Evolutionary conservation across 345 rosid genomes (phyloP), one percentile per base, ranked within the genome.

Genomic region (Eucalyptus sp.): DNA sequence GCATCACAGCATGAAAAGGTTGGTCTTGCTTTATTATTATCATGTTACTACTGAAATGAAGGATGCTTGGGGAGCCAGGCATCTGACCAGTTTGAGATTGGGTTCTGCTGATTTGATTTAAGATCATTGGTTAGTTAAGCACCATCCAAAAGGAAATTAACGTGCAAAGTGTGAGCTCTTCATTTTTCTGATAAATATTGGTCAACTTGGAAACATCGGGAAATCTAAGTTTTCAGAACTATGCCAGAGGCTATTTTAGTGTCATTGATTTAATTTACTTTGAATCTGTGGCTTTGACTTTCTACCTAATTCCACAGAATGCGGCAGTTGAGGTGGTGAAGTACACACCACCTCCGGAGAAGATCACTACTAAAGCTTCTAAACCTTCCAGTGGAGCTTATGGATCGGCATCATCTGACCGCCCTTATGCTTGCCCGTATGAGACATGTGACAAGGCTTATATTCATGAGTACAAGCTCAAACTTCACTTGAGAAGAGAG

Each of bases 401-500:
- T 91, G 96, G 92, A 64, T 91, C 98, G 9, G 96, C 97, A 62
- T 93, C 99, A 85, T 92, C 93, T 7, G 99, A 96, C 80, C 99
- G 98, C 25, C 99, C 99, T 88, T 96, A 94, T 52, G 97, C 94
- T 50, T 98, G 99, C 91, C 99, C 99, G 12, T 98, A 95, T 48
- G 97, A 97, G 52, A 97, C 96, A 31, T 97, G 99, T 88, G 97
- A 95, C 87, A 98, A 98, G 92, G 97, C 98, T 50, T 98, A 97
- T 93, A 98, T 96, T 88, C 99, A 98, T 89, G 99, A 97, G 90
- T 98, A 98, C 95, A 97, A 98, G 94, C 99, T 97, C 86, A 98
- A 96, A 91, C 99, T 97, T 90, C 99, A 98, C 92, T 89, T 98
- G 71, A 94, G 95, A 92, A 95, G 98, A 86, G 98, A 97, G 91